Conservation (phyloP, 352 stramenopile genomes). For the Globisporangium solare region DNA sequence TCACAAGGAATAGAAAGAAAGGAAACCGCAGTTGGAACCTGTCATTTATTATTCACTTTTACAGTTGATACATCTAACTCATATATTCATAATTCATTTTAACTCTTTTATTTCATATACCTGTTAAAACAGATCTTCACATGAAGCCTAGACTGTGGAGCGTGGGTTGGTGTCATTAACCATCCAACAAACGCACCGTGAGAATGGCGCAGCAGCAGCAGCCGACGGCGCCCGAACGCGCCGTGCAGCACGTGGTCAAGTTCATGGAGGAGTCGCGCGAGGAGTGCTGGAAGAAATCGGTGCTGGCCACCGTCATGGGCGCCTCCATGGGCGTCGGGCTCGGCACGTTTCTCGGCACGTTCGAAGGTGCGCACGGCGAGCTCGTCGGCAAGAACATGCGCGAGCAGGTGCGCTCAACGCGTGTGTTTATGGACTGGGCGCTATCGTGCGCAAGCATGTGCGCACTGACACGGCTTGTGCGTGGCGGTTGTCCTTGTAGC, state of each 20-base stretch:
- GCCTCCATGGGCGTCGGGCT: slow-evolving; percentile 76
- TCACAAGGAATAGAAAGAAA: not conserved
- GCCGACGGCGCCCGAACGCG: slow-evolving; percentile 31
- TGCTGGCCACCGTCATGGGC: slow-evolving; percentile 66
- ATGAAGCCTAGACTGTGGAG: not conserved
- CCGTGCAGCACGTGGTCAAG: slow-evolving; percentile 44
- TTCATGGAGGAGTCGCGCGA: slow-evolving; percentile 80
- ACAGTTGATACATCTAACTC: not conserved
- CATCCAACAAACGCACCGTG: not conserved
- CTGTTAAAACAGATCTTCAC: too few relatives aligned
- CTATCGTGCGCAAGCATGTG: not conserved
- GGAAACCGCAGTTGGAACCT: not conserved
- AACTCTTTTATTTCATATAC: not conserved
- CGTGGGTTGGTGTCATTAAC: not conserved
- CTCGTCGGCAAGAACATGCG: slow-evolving; percentile 82
- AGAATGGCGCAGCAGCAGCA: slow-evolving; percentile 16
- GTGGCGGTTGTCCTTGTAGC: slow-evolving; percentile 26
- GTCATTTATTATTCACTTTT: not conserved
- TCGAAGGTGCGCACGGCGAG: slow-evolving; percentile 83
- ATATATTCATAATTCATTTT: too few relatives aligned
- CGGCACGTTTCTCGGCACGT: slow-evolving; percentile 84
- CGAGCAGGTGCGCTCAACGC: slow-evolving; percentile 44
- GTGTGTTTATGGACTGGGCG: slow-evolving; percentile 2
- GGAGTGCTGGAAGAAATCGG: slow-evolving; percentile 82
- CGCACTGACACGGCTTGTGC: not conserved